Base-by-base conservation (phyloP, 1,139 yeast species). In the Geotrichum citri-aurantii region DNA sequence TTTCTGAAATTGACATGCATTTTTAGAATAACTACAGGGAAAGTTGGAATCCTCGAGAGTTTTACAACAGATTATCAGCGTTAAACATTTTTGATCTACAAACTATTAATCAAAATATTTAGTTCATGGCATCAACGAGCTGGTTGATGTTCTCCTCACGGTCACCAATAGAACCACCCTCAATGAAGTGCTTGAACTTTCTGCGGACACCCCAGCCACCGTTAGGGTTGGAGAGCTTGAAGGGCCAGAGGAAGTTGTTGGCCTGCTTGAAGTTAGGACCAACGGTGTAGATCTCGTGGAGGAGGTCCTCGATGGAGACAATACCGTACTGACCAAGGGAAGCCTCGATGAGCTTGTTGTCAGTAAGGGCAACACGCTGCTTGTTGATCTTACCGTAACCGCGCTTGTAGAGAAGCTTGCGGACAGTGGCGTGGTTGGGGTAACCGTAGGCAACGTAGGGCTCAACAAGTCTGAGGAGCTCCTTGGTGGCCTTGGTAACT, bases 201-300 rank as follows among this genome's bases (percentile, higher is more conserved):
- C 98, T 91, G 78, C 87, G 84, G 70, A 91, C 89, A 82, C 97
- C 96, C 98, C 97, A 93, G 80, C 99, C 99, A 79, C 99, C 99
- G 78, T 85, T 85, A 78, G 99, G 99, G 87, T 90, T 91, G 74
- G 98, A 91, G 77, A 93, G 88, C 86, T 92, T 88, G 96, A 93
- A 93, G 81, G 99, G 99, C 97, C 98, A 93, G 82, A 93, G 84
- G 85, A 93, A 93, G 97, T 93, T 93, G 91, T 90, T 88, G 73
- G 91, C 99, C 84, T 93, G 98, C 86, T 93, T 93, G 92, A 93
- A 93, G 93, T 91, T 90, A 79, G 98, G 97, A 77, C 98, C 98
- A 77, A 92, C 97, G 68, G 98, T 88, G 88, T 83, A 87, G 75
- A 93, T 89, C 84, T 93, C 99, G 88, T 93, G 99, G 80, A 93